Evolutionary conservation across 2,329 filamentous ascomycete genomes (phyloP), one percentile per base, ranked within the genome.

Genomic region (Colletotrichum salicis): DNA sequence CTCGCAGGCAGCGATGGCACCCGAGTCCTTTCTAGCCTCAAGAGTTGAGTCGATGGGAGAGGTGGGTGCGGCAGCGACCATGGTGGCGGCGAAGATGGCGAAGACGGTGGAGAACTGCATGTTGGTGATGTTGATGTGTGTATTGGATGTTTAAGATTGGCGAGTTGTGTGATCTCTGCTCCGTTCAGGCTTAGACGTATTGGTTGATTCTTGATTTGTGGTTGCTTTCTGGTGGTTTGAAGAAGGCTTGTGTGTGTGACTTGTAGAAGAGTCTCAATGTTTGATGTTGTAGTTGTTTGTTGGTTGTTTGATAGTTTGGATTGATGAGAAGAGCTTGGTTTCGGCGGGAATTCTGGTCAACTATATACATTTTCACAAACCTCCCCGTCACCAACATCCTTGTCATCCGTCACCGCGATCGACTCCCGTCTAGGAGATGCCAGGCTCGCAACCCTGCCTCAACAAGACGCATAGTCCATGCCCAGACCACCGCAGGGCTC

Each of bases 301-400:
- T n/a, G 10, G 0, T 22, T 48, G 41, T n/a, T 8, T 48, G 8
- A 22, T 22, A 7, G 7, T 4, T n/a, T 48, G 41, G n/a, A 35
- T 2, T n/a, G 7, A 6, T n/a, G 19, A 1, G 1, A 10, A 4
- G 0, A 0, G 0, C 7, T 1, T 2, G 0, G 1, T 4, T 8
- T 3, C 10, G 19, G 41, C 4, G 41, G 41, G 41, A 22, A 48
- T 48, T 48, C 41, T 22, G 2, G 1, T 10, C 41, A 22, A 1
- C 41, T 48, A 48, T 10, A 48, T 48, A 48, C 19, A 48, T 48
- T 48, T 22, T 48, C 41, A 19, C 8, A 48, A 48, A 11, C 41
- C 8, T 48, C 19, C 19, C 35, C 15, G 10, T 48, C 3, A 48
- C 41, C 41, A 22, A 48, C 19, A 48, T n/a, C 8, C 41, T 22